Evolutionary conservation across 306 rosid genomes (phyloP).

Genomic region (Quercus ilex): DNA sequence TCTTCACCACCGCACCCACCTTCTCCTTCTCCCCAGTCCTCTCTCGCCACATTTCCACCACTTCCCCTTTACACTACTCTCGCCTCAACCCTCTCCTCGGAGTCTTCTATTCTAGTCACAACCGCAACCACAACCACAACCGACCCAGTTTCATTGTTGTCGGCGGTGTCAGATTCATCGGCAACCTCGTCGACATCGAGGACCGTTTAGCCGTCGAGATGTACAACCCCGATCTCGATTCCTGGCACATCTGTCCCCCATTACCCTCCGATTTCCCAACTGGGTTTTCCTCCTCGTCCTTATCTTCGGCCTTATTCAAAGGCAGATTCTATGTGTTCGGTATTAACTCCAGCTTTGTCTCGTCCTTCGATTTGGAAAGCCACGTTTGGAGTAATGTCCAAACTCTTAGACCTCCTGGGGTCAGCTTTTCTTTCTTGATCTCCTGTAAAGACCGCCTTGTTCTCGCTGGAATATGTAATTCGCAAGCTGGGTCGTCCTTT

Average conservation of each 20-base stretch:
- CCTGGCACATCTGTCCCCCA: conserved; percentile 68
- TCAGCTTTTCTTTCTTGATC: conserved; percentile 67
- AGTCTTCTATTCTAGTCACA: conserved; percentile 58
- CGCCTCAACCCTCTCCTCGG: conserved; percentile 77
- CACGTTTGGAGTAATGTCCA: conserved; percentile 65
- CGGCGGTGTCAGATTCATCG: conserved; percentile 75
- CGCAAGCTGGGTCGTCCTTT: conserved; percentile 43
- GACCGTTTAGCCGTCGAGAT: conserved; percentile 73
- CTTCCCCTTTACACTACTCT: conserved; percentile 65
- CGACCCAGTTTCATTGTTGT: conserved; percentile 49
- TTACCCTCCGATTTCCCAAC: conserved; percentile 69
- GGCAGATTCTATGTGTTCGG: conserved; percentile 60
- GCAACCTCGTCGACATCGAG: conserved; percentile 76
- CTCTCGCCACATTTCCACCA: conserved; percentile 20
- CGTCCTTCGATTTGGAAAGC: conserved; percentile 51
- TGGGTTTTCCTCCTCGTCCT: conserved; percentile 61
- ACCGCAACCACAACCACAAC: conserved; percentile 23
- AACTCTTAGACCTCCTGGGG: conserved; percentile 63
- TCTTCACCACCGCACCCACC: conserved; percentile 62
- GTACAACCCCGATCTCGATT: conserved; percentile 44
- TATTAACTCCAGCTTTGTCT: conserved; percentile 60
- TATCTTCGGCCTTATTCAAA: conserved; percentile 63
- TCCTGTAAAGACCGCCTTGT: conserved; percentile 54
- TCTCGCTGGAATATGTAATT: conserved; percentile 63
- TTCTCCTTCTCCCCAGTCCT: conserved; percentile 55